Evolutionary conservation across 139 green algal species (phyloP).

Genomic region (Gonium pectorale): DNA sequence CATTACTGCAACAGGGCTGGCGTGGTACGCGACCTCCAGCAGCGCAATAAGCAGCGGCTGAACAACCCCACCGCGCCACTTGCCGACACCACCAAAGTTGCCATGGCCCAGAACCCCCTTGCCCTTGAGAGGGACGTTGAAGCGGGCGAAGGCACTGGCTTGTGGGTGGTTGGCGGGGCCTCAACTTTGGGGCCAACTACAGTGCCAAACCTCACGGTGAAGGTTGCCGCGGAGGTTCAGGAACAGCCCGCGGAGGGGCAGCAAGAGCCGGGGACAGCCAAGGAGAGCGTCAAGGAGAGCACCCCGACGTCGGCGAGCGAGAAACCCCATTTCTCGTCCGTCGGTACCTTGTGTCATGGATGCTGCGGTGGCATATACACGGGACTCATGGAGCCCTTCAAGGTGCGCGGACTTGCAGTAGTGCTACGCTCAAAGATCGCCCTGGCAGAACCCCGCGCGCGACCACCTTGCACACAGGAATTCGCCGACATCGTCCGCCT

Average conservation of each 20-base stretch:
- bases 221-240: background rate
- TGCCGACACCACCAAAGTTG: background rate
- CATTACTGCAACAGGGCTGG: conserved; percentile 15
- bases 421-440: too few species aligned
- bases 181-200: background rate
- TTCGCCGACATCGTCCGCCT: background rate
- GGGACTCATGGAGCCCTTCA: background rate
- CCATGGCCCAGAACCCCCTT: background rate
- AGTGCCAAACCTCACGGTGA: background rate
- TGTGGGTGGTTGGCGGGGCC: conserved; percentile 16
- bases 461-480: background rate
- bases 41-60: conserved; percentile 1
- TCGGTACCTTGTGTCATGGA: too few species aligned
- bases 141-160: background rate
- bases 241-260: background rate
- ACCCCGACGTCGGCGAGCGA: background rate
- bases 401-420: background rate
- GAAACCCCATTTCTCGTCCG: background rate
- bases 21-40: conserved; percentile 15
- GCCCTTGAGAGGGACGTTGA: background rate
- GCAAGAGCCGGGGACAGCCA: background rate
- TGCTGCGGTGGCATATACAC: background rate
- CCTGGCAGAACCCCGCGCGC: too few species aligned
- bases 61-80: background rate
- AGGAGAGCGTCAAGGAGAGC: background rate